phyloP scores from a whole-genome alignment of 2,329 filamentous ascomycete species.

The Fusarium buxicola region DNA sequence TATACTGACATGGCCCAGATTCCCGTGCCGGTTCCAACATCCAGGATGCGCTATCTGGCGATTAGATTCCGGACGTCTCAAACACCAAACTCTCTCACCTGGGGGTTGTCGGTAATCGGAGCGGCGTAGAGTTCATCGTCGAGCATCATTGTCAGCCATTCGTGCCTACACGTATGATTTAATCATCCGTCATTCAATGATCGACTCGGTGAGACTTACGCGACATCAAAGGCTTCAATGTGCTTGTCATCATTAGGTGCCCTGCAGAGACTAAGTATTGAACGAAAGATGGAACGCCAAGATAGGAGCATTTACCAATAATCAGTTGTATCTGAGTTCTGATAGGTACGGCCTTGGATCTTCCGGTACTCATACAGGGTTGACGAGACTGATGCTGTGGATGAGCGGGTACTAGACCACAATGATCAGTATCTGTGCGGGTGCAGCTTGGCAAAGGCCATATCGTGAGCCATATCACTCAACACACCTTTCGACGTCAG shows the following conservation, averaged over 20 bases:
- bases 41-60: constrained; percentile 11
- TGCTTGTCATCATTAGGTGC: constrained; percentile 33
- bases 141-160: constrained; percentile 36
- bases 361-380: constrained; percentile 29
- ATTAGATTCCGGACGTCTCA: background rate
- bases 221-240: constrained; percentile 31
- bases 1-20: constrained; percentile 26
- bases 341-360: constrained; percentile 29
- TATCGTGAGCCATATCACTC: fast-evolving
- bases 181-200: background rate
- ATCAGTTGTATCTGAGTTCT: constrained; percentile 27
- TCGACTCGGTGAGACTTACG: background rate
- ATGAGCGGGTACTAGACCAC: constrained; percentile 3
- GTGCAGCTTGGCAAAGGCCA: too few species aligned
- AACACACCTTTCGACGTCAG: constrained; percentile 17
- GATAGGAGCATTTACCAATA: constrained; percentile 8
- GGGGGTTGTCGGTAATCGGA: constrained; percentile 20
- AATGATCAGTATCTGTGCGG: background rate
- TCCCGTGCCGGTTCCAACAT: constrained; percentile 23
- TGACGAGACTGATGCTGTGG: constrained; percentile 18
- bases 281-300: too few species aligned
- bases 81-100: background rate
- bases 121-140: constrained; percentile 22
- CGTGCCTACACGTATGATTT: constrained; percentile 10
- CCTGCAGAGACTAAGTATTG: background rate